Evolutionary conservation across 1,139 yeast species (phyloP), one percentile per base, ranked within the genome.

Genomic region (Scheffersomyces quercinus): DNA sequence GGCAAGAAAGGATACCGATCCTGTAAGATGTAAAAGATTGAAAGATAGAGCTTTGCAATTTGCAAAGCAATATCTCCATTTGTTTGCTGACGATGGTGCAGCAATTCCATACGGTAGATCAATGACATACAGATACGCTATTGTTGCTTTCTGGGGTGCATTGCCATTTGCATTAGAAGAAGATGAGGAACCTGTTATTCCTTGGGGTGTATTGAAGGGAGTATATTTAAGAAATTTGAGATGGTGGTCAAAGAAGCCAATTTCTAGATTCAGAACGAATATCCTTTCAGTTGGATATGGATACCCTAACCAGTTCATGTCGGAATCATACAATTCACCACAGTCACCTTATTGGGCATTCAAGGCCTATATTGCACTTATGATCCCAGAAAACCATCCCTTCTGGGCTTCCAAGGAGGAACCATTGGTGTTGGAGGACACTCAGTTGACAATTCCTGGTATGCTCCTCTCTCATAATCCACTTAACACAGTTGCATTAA

Each of bases 31-130:
- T 20, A 34, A 46, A 16, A 41, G 40, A 10, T 56, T 48, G 37
- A 29, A 44, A n/a, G 49, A 48, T 12, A 48, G 66, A 13, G 55
- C 64, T 9, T 34, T 45, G 5, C 28, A 37, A 28, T 62, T 57
- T 50, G 59, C 63, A 5, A 34, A 40, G 6, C 49, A 59, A 11
- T 62, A 47, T 41, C 39, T 46, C 35, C 53, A 59, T 36, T 60
- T 52, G 51, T 61, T 56, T 39, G 51, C 47, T 31, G 56, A 52
- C 13, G 55, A 56, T 40, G 67, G 67, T 0, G 75, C 85, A 50
- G 58, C 74, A 60, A 85, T 87, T 64, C 93, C 93, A 67, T 86
- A 95, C 95, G 90, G 89, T 61, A 75, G 67, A 30, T 57, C 64
- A 35, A 43, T 62, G 39, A 59, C 61, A 4, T 62, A 62, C 42